Percentiles rank a stretch among this genome's conserved stretches.
phyloP scores from a whole-genome alignment of 768 basidiomycete species.

The Nidula microcarpa region DNA sequence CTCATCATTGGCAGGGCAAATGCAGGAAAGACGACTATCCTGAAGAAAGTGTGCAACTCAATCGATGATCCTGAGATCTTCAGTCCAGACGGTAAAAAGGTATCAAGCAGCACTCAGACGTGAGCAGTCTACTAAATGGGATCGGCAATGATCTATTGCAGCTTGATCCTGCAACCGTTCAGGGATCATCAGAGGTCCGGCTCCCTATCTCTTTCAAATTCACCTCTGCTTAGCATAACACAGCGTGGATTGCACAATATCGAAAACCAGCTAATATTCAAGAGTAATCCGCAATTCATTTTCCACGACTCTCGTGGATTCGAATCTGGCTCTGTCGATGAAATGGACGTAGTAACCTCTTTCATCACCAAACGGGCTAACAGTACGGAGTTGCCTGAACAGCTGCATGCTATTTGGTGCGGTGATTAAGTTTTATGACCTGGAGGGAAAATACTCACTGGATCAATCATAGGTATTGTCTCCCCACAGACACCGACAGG shows the following conservation, averaged over 20 bases:
- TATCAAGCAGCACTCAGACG: constrained; percentile 2
- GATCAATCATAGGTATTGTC: constrained; percentile 29
- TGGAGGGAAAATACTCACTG: not conserved
- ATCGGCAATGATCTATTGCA: not conserved
- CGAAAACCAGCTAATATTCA: constrained; percentile 21
- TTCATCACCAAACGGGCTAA: constrained; percentile 25
- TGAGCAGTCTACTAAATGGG: constrained; percentile 14
- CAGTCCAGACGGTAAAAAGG: not conserved
- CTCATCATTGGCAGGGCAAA: constrained; percentile 30
- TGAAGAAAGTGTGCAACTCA: constrained; percentile 24
- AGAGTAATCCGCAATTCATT: constrained; percentile 25
- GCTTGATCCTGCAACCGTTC: constrained; percentile 3
- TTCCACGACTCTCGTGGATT: constrained; percentile 42
- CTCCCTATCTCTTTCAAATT: not conserved
- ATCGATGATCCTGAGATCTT: constrained; percentile 23
- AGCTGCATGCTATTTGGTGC: constrained; percentile 37
- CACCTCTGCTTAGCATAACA: not conserved
- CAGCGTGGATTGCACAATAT: constrained; percentile 33
- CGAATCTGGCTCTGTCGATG: constrained; percentile 24
- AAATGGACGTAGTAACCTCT: constrained; percentile 20
- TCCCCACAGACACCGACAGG: constrained; percentile 20
- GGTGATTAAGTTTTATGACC: not conserved
- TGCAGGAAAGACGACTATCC: too few species aligned
- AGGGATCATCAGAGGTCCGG: constrained; percentile 9
- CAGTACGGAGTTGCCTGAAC: constrained; percentile 11